These are phyloP conservation scores for Litsea cubeba DNA, from an alignment of 164 flowering plant genomes.

Conservation along the genomic window DNA sequence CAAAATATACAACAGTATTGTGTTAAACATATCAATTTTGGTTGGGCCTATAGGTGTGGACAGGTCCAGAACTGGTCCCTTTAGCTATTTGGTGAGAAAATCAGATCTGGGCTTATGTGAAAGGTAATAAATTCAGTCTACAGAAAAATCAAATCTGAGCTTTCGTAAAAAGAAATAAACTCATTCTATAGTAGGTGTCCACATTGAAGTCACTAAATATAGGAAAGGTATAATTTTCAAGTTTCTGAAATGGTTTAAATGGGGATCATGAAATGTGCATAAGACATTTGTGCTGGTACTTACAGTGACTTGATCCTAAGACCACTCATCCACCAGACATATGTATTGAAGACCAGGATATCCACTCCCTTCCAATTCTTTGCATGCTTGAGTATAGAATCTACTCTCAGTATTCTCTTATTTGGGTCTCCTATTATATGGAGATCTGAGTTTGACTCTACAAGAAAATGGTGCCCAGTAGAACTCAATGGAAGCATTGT, in stretches of 20 bases:
- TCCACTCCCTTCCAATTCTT: slow-evolving; percentile 73
- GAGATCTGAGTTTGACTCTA: slow-evolving; percentile 72
- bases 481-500: slow-evolving; percentile 73
- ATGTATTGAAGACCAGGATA: slow-evolving; percentile 79
- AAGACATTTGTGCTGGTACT: slow-evolving; percentile 17
- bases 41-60: too few species aligned
- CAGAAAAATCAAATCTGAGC: too few species aligned
- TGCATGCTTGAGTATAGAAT: slow-evolving; percentile 71
- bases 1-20: too few species aligned
- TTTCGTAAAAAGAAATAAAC: too few species aligned
- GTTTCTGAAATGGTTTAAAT: background rate
- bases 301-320: slow-evolving; percentile 65
- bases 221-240: too few species aligned
- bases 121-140: too few species aligned
- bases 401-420: slow-evolving; percentile 69
- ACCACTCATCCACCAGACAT: slow-evolving; percentile 98
- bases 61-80: too few species aligned
- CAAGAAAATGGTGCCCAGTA: slow-evolving; percentile 91
- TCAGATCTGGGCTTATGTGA: too few species aligned
- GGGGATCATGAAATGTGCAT: background rate
- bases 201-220: too few species aligned
- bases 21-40: too few species aligned
- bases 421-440: slow-evolving; percentile 53
- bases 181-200: too few species aligned
- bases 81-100: too few species aligned